Base-by-base conservation (phyloP, 1,284 basidiomycete genomes). In the Sporisorium graminicola region DNA sequence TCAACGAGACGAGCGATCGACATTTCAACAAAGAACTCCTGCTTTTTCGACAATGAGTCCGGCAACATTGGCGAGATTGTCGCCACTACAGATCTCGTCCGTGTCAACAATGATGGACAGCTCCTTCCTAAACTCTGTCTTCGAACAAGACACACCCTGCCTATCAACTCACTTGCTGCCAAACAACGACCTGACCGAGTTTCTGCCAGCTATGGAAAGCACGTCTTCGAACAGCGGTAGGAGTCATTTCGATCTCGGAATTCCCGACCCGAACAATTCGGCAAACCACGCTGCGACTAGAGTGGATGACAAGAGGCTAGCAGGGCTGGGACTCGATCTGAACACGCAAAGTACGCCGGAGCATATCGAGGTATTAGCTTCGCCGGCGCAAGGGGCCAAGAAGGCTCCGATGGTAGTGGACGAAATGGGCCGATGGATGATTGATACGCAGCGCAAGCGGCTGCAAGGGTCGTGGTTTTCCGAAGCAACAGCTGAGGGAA, bases 391-490 rank as follows among this genome's bases (percentile, higher is more conserved):
- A 14, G 10, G 13, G 8, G 8, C 43, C 1, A 20, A 52, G 10
- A 35, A 27, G 1, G 6, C 53, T 4, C n/a, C 57, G 0, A 50
- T 58, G 55, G 27, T 37, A 3, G 65, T 67, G 5, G 71, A 74
- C 50, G 65, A 73, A 16, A 64, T 73, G 65, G 65, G 70, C 5
- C 60, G 70, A 4, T 67, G 64, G 64, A 33, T 51, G 16, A 43
- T 57, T 0, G 47, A 16, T n/a, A 27, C 55, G 8, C 22, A 37
- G 16, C 27, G 29, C 20, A 35, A 55, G 50, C 27, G n/a, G 26
- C 5, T 22, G 3, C 24, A 49, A 49, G 16, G 7, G 6, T 3
- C 14, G 6, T 49, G 26, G 47, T 16, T 2, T 29, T 16, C 14
- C 27, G 47, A 27, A 10, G 2, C 2, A 18, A 29, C 27, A 2